These are phyloP conservation scores for Sarcodon aspratus DNA, from an alignment of 768 basidiomycete genomes.

Conservation along the genomic window DNA sequence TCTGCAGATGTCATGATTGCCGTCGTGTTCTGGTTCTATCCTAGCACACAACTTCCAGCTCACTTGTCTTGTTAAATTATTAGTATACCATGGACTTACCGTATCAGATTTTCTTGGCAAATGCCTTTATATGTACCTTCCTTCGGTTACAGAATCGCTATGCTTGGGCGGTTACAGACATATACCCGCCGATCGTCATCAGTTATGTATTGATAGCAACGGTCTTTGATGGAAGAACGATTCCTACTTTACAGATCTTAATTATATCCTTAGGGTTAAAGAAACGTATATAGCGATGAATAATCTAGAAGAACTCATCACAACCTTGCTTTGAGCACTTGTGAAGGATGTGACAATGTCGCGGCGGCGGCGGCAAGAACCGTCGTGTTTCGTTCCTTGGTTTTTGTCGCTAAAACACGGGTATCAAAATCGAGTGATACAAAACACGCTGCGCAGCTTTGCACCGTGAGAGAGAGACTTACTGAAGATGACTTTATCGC, in stretches of 20 bases:
- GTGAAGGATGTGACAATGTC: conserved; percentile 39
- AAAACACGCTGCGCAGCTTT: background rate
- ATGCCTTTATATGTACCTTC: too few relatives aligned
- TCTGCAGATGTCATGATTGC: conserved; percentile 64
- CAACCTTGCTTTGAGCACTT: conserved; percentile 46
- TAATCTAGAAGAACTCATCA: too few relatives aligned
- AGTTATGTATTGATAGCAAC: too few relatives aligned
- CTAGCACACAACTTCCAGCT: conserved; percentile 9
- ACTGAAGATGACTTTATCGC: conserved; percentile 85
- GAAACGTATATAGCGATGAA: too few relatives aligned
- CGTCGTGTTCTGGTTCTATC: conserved; percentile 57
- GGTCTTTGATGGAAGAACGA: too few relatives aligned
- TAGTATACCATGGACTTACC: too few relatives aligned
- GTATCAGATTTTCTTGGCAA: too few relatives aligned
- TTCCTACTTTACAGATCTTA: too few relatives aligned
- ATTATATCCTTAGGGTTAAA: too few relatives aligned
- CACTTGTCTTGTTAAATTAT: background rate
- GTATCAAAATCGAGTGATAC: conserved; percentile 1
- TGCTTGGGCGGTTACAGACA: too few relatives aligned
- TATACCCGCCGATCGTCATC: too few relatives aligned
- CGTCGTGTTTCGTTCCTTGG: conserved; percentile 68
- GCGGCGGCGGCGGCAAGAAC: conserved; percentile 77
- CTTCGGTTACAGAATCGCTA: too few relatives aligned
- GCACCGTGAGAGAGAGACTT: conserved; percentile 20
- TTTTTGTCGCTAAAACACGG: conserved; percentile 57